Percentiles rank a stretch among this genome's conserved stretches.
Conservation (phyloP, 1,284 basidiomycete genomes). For the Ganoderma leucocontextum region DNA sequence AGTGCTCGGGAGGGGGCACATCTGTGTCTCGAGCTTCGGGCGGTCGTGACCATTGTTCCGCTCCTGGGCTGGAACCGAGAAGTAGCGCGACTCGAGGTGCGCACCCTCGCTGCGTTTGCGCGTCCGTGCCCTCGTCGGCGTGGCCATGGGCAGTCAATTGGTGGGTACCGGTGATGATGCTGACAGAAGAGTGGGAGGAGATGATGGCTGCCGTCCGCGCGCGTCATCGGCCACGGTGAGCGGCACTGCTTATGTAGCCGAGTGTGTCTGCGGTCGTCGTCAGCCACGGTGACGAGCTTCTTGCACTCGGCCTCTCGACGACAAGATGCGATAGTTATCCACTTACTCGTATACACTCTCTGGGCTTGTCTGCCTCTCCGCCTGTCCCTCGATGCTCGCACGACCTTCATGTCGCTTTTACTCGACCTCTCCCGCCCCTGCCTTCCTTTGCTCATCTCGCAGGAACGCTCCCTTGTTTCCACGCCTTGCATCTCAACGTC, state of each 20-base stretch:
- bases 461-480: too few species aligned
- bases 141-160: background rate
- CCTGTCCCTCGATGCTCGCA: background rate
- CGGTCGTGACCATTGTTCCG: background rate
- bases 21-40: background rate
- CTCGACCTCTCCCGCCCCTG: background rate
- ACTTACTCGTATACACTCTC: background rate
- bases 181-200: too few species aligned
- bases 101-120: background rate
- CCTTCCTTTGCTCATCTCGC: background rate
- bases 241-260: too few species aligned
- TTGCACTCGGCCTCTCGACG: background rate
- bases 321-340: background rate
- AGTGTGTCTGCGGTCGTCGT: background rate
- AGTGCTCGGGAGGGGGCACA: background rate
- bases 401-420: background rate
- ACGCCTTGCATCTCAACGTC: too few species aligned
- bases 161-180: too few species aligned
- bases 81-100: slow-evolving; percentile 14
- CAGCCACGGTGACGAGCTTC: too few species aligned
- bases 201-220: background rate
- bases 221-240: background rate
- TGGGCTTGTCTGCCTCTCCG: background rate
- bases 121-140: background rate
- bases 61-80: slow-evolving; percentile 8